phyloP scores from a whole-genome alignment of 1,284 basidiomycete genomes.

The Boletus putidus region DNA sequence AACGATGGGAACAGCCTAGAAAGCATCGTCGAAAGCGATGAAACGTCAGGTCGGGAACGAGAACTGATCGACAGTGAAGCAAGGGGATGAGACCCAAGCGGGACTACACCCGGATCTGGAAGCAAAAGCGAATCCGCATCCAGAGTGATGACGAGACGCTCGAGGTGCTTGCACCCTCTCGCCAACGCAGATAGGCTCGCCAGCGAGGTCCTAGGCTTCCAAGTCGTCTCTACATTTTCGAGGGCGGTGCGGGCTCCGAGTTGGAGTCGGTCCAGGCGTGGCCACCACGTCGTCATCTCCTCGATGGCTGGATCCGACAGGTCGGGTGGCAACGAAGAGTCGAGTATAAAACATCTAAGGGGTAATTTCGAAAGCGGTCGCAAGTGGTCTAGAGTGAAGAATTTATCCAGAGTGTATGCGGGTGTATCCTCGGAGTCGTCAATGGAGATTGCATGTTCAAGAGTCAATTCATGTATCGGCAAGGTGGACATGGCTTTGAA shows the following conservation, averaged over 20 bases:
- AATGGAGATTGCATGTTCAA: constrained; percentile 47
- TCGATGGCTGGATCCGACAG: constrained; percentile 46
- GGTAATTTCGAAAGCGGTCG: constrained; percentile 27
- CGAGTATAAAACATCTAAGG: constrained; percentile 45
- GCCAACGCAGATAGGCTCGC: constrained; percentile 42
- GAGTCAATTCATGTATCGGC: constrained; percentile 42
- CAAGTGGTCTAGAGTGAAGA: constrained; percentile 29
- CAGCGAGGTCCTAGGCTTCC: constrained; percentile 39
- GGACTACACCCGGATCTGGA: neutral
- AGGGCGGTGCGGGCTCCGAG: constrained; percentile 40
- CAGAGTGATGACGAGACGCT: constrained; percentile 43
- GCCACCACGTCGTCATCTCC: constrained; percentile 48
- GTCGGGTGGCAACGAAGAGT: constrained; percentile 43
- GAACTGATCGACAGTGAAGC: constrained; percentile 26
- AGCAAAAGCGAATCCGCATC: constrained; percentile 18
- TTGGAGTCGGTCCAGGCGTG: constrained; percentile 45
- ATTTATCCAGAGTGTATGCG: constrained; percentile 7
- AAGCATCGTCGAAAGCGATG: constrained; percentile 17
- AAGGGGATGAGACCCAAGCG: constrained; percentile 22
- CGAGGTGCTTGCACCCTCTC: constrained; percentile 38
- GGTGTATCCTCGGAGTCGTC: constrained; percentile 28
- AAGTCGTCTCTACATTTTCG: constrained; percentile 26
- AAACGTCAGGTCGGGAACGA: constrained; percentile 19
- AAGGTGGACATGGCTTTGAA: constrained; percentile 42
- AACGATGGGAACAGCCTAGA: constrained; percentile 26